Conservation (phyloP, 2,329 filamentous ascomycete species). For the Geosmithia putterillii region DNA sequence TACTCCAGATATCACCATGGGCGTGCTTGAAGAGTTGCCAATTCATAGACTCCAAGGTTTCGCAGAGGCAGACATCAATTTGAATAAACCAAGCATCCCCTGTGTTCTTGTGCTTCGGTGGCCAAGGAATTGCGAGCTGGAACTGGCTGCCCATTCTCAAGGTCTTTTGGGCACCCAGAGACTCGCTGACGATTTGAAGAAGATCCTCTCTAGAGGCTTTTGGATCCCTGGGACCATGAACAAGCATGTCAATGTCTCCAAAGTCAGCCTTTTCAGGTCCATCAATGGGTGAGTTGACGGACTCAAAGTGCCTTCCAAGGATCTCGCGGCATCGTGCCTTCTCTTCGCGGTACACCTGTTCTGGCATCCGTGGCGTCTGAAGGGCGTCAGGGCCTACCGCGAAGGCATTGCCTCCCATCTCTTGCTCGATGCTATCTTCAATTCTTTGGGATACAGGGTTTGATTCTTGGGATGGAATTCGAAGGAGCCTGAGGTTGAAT, state of each 20-base stretch:
- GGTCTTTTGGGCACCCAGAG: no score
- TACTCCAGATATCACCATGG: slow-evolving; percentile 60
- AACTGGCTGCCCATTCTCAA: no score
- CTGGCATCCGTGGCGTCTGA: slow-evolving; percentile 53
- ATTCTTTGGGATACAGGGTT: no score
- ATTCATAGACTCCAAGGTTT: not conserved
- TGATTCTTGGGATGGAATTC: no score
- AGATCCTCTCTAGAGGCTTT: no score
- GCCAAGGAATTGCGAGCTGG: slow-evolving; percentile 46
- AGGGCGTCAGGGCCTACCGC: slow-evolving; percentile 30
- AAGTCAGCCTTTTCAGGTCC: slow-evolving; percentile 54
- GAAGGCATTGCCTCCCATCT: slow-evolving; percentile 59
- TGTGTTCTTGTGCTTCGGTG: slow-evolving; percentile 10
- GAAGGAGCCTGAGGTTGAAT: no score
- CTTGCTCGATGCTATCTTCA: no score
- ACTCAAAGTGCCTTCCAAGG: slow-evolving; percentile 37
- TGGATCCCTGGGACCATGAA: slow-evolving; percentile 24
- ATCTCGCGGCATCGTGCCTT: slow-evolving; percentile 30
- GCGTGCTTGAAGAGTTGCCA: slow-evolving; percentile 9
- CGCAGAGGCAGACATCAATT: slow-evolving; percentile 52
- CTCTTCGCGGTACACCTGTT: slow-evolving; percentile 39
- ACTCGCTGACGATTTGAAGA: no score
- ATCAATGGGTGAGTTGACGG: slow-evolving; percentile 50
- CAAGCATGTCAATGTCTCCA: slow-evolving; percentile 65
- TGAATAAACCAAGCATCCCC: slow-evolving; percentile 26